These are phyloP conservation scores for Carex pumila DNA, from an alignment of 176 grass and related monocot genomes.

Conservation along the genomic window DNA sequence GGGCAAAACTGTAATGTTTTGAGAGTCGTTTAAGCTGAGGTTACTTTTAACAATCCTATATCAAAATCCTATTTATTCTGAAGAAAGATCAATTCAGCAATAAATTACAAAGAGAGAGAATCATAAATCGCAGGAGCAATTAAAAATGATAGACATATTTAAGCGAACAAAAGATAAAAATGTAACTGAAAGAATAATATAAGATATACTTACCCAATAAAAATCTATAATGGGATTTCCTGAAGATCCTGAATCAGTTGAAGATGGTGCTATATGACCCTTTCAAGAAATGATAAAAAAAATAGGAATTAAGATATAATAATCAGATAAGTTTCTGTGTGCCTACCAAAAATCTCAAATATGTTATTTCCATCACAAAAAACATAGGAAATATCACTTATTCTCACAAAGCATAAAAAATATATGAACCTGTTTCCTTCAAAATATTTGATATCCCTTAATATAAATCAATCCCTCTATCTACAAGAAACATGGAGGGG, in stretches of 20 bases:
- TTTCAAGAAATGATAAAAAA: constrained; percentile 17
- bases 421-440: background rate
- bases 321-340: background rate
- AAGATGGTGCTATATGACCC: constrained; percentile 95
- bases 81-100: background rate
- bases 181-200: background rate
- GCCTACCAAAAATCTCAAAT: background rate
- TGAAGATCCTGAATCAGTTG: constrained; percentile 89
- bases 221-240: constrained; percentile 93
- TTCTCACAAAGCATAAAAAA: background rate
- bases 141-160: background rate
- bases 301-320: background rate
- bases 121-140: background rate
- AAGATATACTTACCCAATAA: constrained; percentile 69
- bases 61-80: background rate
- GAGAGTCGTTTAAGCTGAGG: background rate
- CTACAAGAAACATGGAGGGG: background rate
- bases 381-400: background rate
- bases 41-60: background rate
- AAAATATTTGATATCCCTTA: background rate
- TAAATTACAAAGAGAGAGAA: background rate
- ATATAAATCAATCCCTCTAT: background rate
- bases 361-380: background rate
- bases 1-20: background rate
- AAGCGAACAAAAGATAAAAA: background rate